Conservation (phyloP, 2,329 filamentous ascomycete species). For the Cercospora nicotianae region DNA sequence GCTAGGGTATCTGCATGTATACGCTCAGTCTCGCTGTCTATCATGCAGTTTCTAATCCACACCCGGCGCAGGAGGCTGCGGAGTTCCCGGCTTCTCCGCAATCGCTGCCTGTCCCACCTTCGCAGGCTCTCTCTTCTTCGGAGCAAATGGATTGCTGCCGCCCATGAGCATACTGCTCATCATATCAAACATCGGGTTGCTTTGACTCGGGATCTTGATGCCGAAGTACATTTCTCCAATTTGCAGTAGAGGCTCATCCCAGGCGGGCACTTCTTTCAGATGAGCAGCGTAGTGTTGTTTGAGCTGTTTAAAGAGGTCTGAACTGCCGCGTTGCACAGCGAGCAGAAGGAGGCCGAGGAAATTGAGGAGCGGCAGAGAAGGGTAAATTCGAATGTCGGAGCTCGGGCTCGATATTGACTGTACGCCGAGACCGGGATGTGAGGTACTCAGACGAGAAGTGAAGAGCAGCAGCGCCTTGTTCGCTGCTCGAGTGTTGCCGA, state of each 20-base stretch:
- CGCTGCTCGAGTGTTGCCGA: constrained; percentile 86
- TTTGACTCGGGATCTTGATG: constrained; percentile 82
- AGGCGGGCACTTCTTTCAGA: constrained; percentile 69
- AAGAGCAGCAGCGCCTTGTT: constrained; percentile 79
- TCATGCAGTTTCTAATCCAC: constrained; percentile 31
- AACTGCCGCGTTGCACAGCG: constrained; percentile 74
- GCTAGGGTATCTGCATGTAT: constrained; percentile 4
- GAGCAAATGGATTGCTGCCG: constrained; percentile 58
- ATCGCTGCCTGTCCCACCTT: constrained; percentile 48
- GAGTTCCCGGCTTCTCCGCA: constrained; percentile 30
- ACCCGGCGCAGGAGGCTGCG: constrained; percentile 38
- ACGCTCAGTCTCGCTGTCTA: neutral
- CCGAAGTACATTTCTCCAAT: constrained; percentile 97
- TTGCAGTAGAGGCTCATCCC: constrained; percentile 77
- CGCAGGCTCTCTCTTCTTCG: constrained; percentile 46
- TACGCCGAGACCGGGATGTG: constrained; percentile 64
- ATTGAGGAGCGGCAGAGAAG: constrained; percentile 89
- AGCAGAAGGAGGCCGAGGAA: constrained; percentile 84
- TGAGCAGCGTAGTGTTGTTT: constrained; percentile 76
- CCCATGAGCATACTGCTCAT: constrained; percentile 94
- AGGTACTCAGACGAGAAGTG: constrained; percentile 62
- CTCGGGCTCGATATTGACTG: constrained; percentile 77
- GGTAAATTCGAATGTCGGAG: constrained; percentile 76
- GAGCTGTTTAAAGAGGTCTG: constrained; percentile 78
- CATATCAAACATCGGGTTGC: constrained; percentile 95